phyloP scores from a whole-genome alignment of 768 basidiomycete species.

The Mycena albidolilacea region DNA sequence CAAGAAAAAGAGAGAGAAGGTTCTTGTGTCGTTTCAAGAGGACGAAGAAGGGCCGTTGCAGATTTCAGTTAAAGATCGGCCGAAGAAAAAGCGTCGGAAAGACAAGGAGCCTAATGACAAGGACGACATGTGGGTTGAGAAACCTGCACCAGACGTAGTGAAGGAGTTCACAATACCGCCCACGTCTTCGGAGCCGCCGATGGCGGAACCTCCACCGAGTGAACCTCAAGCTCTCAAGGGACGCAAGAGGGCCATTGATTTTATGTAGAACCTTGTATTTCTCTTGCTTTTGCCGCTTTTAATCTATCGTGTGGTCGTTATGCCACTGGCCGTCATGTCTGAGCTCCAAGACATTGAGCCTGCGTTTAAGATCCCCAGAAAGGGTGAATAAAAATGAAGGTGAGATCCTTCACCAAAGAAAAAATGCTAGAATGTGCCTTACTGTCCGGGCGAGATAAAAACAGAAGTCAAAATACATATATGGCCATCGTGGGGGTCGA shows the following conservation, averaged over 20 bases:
- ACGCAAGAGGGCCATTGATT: conserved; percentile 83
- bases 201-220: neutral
- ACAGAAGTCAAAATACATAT: no score
- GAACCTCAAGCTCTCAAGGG: conserved; percentile 51
- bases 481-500: conserved; percentile 9
- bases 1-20: conserved; percentile 67
- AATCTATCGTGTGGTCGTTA: no score
- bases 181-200: conserved; percentile 18
- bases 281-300: no score
- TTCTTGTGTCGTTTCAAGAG: conserved; percentile 74
- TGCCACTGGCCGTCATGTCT: no score
- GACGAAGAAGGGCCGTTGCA: conserved; percentile 54
- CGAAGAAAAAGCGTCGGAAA: conserved; percentile 57
- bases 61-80: conserved; percentile 42
- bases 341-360: no score
- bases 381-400: no score
- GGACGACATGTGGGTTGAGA: conserved; percentile 81
- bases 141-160: conserved; percentile 67
- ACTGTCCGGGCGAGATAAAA: no score
- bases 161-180: conserved; percentile 44
- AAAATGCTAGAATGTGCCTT: no score
- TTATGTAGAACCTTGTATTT: conserved; percentile 62
- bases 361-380: no score
- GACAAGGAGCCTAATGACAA: conserved; percentile 58
- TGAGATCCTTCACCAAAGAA: no score